Base-by-base conservation (phyloP, 2,329 filamentous ascomycete species). In the Aspergillus phoenicis region DNA sequence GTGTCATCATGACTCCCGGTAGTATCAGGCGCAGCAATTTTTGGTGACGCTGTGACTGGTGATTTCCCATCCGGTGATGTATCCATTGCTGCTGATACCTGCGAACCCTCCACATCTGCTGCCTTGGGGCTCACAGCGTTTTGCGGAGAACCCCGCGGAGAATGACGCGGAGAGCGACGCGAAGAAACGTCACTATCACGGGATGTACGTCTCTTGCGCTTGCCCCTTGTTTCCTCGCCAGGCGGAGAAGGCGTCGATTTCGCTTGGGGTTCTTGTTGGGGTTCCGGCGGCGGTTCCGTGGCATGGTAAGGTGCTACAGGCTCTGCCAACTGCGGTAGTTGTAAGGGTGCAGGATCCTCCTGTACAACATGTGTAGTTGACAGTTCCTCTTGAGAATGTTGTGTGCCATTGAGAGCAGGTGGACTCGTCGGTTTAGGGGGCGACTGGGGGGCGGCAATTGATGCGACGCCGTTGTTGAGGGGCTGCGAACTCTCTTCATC, bases 241-340 rank as follows among this genome's bases (percentile, higher is more conserved):
- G 53, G 17, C 8, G 53, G 39, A 41, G 58, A 58, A 11, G 63
- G 47, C 11, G 48, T 62, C 8, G 57, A 54, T 33, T 64, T 61
- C 26, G 52, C 15, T 49, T 47, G 45, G 15, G 52, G 38, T 45
- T 60, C 57, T 57, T 54, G 33, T 36, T 43, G 51, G 6, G 49
- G 3, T 6, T 15, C 4, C 15, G 61, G 39, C 4, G 48, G 20
- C 17, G 36, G 51, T n/a, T 33, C 52, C 8, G 55, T 51, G 22
- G 48, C 17, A 51, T 26, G 22, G 20, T 54, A 49, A 8, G 17
- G 26, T 13, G 10, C 47, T 28, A 47, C 22, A 36, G 8, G 17
- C 6, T 48, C 26, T 51, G 24, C 47, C 17, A 26, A 13, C 47
- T 30, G 26, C 26, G 10, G 28, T n/a, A n/a, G 8, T 28, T 33